Percentiles rank a stretch among this genome's conserved stretches.
These are phyloP conservation scores for Xylariaceae sp. DNA, from an alignment of 2,329 filamentous ascomycete species.

Conservation along the genomic window DNA sequence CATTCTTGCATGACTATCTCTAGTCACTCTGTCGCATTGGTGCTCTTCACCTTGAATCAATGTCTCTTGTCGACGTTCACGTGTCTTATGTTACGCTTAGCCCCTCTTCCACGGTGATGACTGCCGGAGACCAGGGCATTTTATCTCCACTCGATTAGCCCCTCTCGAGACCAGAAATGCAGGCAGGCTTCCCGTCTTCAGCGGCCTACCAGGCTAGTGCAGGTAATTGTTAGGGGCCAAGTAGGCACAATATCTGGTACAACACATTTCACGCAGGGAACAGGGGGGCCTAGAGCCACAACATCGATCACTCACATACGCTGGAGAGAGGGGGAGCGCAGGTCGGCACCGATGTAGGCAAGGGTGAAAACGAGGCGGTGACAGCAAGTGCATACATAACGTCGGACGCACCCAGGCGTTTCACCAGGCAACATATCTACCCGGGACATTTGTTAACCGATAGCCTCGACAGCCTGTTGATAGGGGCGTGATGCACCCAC, in stretches of 20 bases:
- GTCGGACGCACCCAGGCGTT: background rate
- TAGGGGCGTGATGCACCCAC: slow-evolving; percentile 14
- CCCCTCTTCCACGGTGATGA: slow-evolving; percentile 15
- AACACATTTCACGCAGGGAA: slow-evolving; percentile 5
- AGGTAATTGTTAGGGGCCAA: slow-evolving; percentile 4
- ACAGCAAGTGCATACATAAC: slow-evolving; percentile 1
- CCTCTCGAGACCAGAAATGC: slow-evolving; percentile 24
- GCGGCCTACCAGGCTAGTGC: background rate
- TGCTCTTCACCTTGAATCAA: slow-evolving; percentile 5
- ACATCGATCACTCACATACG: background rate
- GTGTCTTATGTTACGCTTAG: slow-evolving; percentile 2
- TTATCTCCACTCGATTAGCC: slow-evolving; percentile 16
- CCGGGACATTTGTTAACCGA: slow-evolving; percentile 6
- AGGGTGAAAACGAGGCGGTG: slow-evolving; percentile 17
- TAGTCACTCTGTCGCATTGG: background rate
- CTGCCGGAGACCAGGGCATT: slow-evolving; percentile 5
- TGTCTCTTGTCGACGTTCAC: slow-evolving; percentile 15
- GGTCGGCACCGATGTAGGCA: slow-evolving; percentile 6
- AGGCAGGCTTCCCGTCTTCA: slow-evolving; percentile 11
- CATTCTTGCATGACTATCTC: too few relatives aligned
- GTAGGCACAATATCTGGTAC: slow-evolving; percentile 4
- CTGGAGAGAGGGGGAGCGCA: slow-evolving; percentile 8
- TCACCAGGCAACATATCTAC: background rate
- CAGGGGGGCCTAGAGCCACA: background rate
- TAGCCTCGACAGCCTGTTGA: slow-evolving; percentile 9